Evolutionary conservation across 2,329 filamentous ascomycete genomes (phyloP).

Genomic region (Colletotrichum simmondsii): DNA sequence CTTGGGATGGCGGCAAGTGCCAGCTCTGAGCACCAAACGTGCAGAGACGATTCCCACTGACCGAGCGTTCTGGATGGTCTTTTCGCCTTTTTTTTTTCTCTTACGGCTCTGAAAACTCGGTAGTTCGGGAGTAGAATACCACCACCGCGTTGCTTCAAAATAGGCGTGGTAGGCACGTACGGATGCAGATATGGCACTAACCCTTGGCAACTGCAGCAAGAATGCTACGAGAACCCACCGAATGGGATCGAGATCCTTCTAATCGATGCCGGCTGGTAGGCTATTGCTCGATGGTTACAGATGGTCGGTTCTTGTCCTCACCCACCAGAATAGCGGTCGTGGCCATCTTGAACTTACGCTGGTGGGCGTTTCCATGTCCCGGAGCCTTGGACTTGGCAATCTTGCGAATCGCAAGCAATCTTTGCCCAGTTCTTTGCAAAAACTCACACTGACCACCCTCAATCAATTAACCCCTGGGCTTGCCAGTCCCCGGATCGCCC

Average conservation of each 20-base stretch:
- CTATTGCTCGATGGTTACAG: background rate
- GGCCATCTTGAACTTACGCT: background rate
- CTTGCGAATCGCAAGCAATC: constrained; percentile 2
- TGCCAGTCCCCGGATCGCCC: constrained; percentile 26
- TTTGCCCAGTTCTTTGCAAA: background rate
- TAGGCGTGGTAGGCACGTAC: background rate
- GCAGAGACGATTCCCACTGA: constrained; percentile 15
- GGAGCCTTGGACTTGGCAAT: background rate
- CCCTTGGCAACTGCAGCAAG: background rate
- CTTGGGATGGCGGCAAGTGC: constrained; percentile 23
- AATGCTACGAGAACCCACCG: constrained; percentile 10
- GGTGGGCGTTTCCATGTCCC: no score
- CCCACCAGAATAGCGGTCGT: background rate
- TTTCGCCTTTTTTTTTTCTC: background rate
- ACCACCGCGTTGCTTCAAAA: background rate
- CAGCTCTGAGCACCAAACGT: background rate
- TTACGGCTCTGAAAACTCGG: background rate
- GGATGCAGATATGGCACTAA: background rate
- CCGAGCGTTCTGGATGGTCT: background rate
- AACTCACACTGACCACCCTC: background rate
- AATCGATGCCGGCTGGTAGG: background rate
- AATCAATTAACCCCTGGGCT: constrained; percentile 7
- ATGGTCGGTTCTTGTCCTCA: background rate
- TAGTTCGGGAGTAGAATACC: background rate
- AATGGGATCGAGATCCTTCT: background rate